Evolutionary conservation across 495 filamentous ascomycete genomes (phyloP), one percentile per base, ranked within the genome.

Genomic region (Hypoxylon lenormandii): DNA sequence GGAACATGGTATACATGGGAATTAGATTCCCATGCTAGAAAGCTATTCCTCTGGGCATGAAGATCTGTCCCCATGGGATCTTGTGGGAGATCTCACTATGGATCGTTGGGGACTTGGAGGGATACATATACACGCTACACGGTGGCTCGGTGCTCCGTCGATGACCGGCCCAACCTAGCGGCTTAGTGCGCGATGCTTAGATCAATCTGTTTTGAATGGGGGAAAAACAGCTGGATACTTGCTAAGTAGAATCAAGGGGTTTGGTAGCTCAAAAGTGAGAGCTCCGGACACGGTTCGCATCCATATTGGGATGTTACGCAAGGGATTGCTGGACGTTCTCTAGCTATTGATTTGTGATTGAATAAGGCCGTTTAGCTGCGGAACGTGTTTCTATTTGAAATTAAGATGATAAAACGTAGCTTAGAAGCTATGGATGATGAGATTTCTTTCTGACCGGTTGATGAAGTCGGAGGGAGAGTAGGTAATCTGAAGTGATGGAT

Each of bases 31-130:
- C n/a, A n/a, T n/a, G n/a, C n/a, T n/a, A n/a, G n/a, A n/a, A 28
- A 28, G 26, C 26, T 28, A 33, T 3, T 4, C 55, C 13, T 26
- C 38, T 37, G 18, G 33, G 11, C 16, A 52, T 33, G 1, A 10
- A 59, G 53, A 36, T 28, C 26, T 10, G 23, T 19, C 21, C 23
- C 23, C 42, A 55, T 36, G 23, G 37, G 48, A 66, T 66, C 48
- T 66, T 22, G 3, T 11, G 8, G 16, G 42, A 60, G 36, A 61
- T 61, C 37, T 67, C 16, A 18, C 1, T 18, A 33, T 33, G 12
- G 15, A 21, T 46, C 19, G 43, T 6, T 10, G 16, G 42, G 21
- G 19, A 47, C 30, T 42, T 13, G 2, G 12, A 21, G 16, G n/a
- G n/a, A n/a, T n/a, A n/a, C n/a, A n/a, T n/a, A n/a, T n/a, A n/a